A percentile compares a stretch with the other conserved stretches of the same genome.
Evolutionary conservation across 768 basidiomycete genomes (phyloP).

Genomic region (Naganishia randhawae): DNA sequence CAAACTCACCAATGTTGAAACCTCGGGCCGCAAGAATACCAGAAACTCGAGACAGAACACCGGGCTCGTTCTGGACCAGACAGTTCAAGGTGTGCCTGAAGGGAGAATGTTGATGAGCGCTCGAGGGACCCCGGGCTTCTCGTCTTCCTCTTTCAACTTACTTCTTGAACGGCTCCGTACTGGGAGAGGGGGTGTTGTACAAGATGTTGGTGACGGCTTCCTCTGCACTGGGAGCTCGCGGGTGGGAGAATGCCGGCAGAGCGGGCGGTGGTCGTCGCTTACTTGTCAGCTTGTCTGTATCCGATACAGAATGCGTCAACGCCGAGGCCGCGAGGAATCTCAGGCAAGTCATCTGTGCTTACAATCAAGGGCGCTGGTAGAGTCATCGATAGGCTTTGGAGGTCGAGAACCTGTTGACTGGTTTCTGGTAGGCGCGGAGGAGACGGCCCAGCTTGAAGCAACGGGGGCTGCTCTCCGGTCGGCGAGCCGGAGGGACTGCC

Average conservation of each 20-base stretch:
- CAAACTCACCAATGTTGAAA: slow-evolving; percentile 64
- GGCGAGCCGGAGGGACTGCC: slow-evolving; percentile 13
- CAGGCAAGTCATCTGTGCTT: slow-evolving; percentile 27
- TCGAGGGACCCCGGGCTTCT: neutral
- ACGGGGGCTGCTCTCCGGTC: slow-evolving; percentile 11
- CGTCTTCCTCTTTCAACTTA: slow-evolving; percentile 27
- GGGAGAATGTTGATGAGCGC: neutral
- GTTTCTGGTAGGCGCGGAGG: neutral
- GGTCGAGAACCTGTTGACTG: slow-evolving; percentile 27
- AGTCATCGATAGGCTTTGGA: slow-evolving; percentile 71
- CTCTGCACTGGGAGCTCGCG: slow-evolving; percentile 76
- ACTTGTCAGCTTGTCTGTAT: slow-evolving; percentile 44
- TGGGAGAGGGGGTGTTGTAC: slow-evolving; percentile 91
- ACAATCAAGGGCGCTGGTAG: slow-evolving; percentile 87
- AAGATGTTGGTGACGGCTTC: slow-evolving; percentile 97
- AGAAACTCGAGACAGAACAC: slow-evolving; percentile 95
- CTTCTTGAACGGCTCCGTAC: slow-evolving; percentile 70
- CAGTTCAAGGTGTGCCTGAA: slow-evolving; percentile 90
- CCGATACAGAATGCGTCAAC: neutral
- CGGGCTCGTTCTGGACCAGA: slow-evolving; percentile 97
- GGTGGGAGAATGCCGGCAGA: slow-evolving; percentile 78
- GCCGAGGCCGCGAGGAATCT: neutral
- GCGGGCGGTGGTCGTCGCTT: slow-evolving; percentile 61
- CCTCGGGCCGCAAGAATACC: slow-evolving; percentile 95
- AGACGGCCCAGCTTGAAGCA: neutral